phyloP scores from a whole-genome alignment of 1,284 basidiomycete species.

The Ustilago tritici region DNA sequence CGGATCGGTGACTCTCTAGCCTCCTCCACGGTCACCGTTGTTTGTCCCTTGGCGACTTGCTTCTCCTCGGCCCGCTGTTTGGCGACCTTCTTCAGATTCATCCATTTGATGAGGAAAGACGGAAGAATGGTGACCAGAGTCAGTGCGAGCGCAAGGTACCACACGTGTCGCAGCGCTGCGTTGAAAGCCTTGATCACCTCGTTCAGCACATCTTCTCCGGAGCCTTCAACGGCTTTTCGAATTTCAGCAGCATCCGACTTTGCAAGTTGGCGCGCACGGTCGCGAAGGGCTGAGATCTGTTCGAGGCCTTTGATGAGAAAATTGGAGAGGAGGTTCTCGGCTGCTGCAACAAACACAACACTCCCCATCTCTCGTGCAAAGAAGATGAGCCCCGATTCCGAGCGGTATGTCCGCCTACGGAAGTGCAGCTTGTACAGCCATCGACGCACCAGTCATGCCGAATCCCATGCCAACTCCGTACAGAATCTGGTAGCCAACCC shows the following conservation, averaged over 20 bases:
- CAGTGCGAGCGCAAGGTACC: constrained; percentile 30
- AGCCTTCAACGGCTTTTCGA: constrained; percentile 9
- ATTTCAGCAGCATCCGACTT: constrained; percentile 17
- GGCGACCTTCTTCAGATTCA: constrained; percentile 27
- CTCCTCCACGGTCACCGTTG: constrained; percentile 4
- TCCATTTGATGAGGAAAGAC: constrained; percentile 27
- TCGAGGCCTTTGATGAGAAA: constrained; percentile 18
- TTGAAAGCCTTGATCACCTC: constrained; percentile 19
- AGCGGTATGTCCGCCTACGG: constrained; percentile 18
- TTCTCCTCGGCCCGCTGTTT: constrained; percentile 15
- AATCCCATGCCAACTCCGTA: constrained; percentile 27
- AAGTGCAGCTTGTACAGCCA: constrained; percentile 33
- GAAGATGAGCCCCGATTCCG: constrained; percentile 22
- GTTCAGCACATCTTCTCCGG: constrained; percentile 10
- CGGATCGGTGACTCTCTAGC: constrained; percentile 3
- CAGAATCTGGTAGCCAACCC: constrained; percentile 33
- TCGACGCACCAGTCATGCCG: constrained; percentile 26
- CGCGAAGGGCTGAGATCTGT: constrained; percentile 10
- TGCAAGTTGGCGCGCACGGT: constrained; percentile 13
- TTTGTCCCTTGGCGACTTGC: constrained; percentile 4
- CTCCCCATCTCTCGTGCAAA: constrained; percentile 36
- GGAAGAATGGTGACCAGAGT: constrained; percentile 20
- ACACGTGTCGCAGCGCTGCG: constrained; percentile 22
- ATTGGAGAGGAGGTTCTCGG: constrained; percentile 20
- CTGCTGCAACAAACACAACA: constrained; percentile 27